Conservation (phyloP, 345 rosid species). For the Populus simonii region DNA sequence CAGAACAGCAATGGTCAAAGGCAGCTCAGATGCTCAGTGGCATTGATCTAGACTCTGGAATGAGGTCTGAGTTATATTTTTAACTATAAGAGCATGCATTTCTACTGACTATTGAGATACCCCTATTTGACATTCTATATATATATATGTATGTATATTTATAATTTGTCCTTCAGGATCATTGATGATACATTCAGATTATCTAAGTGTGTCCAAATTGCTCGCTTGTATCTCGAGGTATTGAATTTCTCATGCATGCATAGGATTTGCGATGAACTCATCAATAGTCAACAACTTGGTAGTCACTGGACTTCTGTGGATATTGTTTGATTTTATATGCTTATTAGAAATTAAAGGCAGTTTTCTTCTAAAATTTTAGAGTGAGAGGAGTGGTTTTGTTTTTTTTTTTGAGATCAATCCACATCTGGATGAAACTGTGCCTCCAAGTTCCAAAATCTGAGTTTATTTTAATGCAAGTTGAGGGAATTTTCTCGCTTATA, state of each 20-base stretch:
- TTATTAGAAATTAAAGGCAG: neutral
- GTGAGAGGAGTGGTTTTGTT: neutral
- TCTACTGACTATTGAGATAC: neutral
- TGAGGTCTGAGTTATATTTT: conserved; percentile 55
- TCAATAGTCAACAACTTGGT: neutral
- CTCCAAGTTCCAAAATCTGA: neutral
- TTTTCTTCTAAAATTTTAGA: neutral
- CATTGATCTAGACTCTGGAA: conserved; percentile 90
- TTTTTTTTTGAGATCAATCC: neutral
- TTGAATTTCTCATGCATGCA: conserved; percentile 8
- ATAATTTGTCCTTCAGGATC: conserved; percentile 46
- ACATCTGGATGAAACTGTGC: neutral
- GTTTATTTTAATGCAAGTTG: neutral
- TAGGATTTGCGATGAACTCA: neutral
- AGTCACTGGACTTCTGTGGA: neutral
- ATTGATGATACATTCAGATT: conserved; percentile 80
- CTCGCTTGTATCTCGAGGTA: conserved; percentile 96
- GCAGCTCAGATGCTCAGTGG: conserved; percentile 99
- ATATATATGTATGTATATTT: neutral
- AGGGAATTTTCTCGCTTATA: neutral
- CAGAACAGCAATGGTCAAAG: conserved; percentile 90
- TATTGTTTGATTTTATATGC: neutral
- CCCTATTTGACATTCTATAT: neutral
- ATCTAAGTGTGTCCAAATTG: conserved; percentile 95
- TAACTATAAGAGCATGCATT: neutral